Evolutionary conservation across 2,329 filamentous ascomycete species (phyloP).

Genomic region (Nothophaeocryptopus gaeumannii): DNA sequence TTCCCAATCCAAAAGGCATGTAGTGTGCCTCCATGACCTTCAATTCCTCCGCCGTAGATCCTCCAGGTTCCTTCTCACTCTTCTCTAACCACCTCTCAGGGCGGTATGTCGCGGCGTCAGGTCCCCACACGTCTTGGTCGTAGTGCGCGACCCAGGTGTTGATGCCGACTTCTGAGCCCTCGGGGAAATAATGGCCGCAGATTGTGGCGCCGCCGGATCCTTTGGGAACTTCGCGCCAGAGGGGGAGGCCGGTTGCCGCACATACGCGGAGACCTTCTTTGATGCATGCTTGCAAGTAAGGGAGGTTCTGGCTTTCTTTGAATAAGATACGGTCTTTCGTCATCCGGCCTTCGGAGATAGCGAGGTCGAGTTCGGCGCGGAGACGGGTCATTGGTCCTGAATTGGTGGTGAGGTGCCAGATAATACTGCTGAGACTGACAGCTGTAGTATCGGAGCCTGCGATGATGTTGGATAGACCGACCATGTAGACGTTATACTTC

Average conservation of each 20-base stretch:
- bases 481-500: slow-evolving; percentile 21
- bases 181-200: slow-evolving; percentile 42
- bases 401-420: slow-evolving; percentile 35
- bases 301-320: slow-evolving; percentile 35
- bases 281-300: slow-evolving; percentile 41
- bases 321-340: slow-evolving; percentile 28
- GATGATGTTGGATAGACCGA: slow-evolving; percentile 22
- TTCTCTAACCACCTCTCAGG: slow-evolving; percentile 28
- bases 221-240: slow-evolving; percentile 20
- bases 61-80: slow-evolving; percentile 1
- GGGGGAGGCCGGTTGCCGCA: slow-evolving; percentile 19
- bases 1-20: slow-evolving; percentile 36
- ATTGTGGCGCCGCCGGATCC: slow-evolving; percentile 18
- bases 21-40: slow-evolving; percentile 31
- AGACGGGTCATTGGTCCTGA: slow-evolving; percentile 28
- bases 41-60: slow-evolving; percentile 29
- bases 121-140: slow-evolving; percentile 23
- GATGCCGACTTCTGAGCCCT: slow-evolving; percentile 39
- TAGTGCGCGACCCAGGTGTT: slow-evolving; percentile 25
- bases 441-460: slow-evolving; percentile 38
- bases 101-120: slow-evolving; percentile 18
- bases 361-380: slow-evolving; percentile 17
- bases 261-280: slow-evolving; percentile 29
- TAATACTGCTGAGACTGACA: slow-evolving; percentile 31
- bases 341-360: slow-evolving; percentile 14